Evolutionary conservation across 1,284 basidiomycete genomes (phyloP).

Genomic region (Puccinia coronata): DNA sequence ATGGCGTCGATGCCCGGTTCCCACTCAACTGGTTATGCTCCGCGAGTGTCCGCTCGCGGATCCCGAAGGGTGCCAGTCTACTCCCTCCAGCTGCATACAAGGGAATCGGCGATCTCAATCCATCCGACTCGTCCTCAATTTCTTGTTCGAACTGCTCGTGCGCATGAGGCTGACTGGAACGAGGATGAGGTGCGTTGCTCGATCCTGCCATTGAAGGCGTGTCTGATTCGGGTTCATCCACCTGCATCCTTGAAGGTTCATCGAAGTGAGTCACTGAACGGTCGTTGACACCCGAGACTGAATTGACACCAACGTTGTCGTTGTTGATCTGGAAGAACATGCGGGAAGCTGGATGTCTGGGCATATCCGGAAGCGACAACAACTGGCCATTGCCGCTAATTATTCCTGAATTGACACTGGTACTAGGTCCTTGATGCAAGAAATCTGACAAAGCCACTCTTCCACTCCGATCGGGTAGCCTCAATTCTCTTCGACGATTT

Average conservation of each 20-base stretch:
- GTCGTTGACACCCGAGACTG: background rate
- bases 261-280: background rate
- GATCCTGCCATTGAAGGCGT: background rate
- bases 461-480: conserved; percentile 30
- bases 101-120: conserved; percentile 37
- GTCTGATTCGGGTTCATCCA: conserved; percentile 13
- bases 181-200: background rate
- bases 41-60: background rate
- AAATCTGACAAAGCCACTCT: conserved; percentile 7
- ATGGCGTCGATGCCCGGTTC: background rate
- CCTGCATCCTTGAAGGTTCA: background rate
- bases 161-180: background rate
- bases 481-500: conserved; percentile 29
- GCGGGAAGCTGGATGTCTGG: background rate
- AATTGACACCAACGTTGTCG: background rate
- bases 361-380: conserved; percentile 22
- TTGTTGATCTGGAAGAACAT: conserved; percentile 5
- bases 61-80: background rate
- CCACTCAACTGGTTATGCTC: background rate
- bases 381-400: conserved; percentile 34
- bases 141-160: background rate
- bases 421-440: conserved; percentile 26
- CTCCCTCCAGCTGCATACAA: background rate
- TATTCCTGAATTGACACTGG: background rate
- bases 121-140: background rate